Conservation (phyloP, 345 rosid genomes). For the Syzygium aromaticum region DNA sequence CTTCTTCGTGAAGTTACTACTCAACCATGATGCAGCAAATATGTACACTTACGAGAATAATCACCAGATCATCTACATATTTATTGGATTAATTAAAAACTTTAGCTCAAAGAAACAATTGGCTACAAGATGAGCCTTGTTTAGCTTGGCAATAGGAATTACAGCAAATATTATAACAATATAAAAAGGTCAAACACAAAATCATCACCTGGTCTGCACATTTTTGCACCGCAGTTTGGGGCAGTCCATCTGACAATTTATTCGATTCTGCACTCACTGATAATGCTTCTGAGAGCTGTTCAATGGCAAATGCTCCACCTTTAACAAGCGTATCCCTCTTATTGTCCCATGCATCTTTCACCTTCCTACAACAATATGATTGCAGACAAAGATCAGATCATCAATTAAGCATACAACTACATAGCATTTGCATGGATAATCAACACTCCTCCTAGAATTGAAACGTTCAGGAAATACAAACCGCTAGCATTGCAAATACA, state of each 20-base stretch:
- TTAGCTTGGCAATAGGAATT: neutral
- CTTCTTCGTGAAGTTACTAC: neutral
- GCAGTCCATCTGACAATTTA: constrained; percentile 56
- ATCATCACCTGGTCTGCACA: constrained; percentile 78
- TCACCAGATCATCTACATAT: neutral
- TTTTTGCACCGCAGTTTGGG: constrained; percentile 35
- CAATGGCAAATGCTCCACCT: constrained; percentile 77
- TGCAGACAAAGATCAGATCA: neutral
- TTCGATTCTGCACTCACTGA: constrained; percentile 50
- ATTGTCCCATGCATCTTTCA: constrained; percentile 72
- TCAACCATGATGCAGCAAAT: neutral
- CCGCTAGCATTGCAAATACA: neutral
- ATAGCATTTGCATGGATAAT: neutral
- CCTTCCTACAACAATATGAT: constrained; percentile 35
- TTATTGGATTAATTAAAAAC: neutral
- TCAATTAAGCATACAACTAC: neutral
- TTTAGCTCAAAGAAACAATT: neutral
- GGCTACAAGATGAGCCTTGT: neutral
- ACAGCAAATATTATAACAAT: neutral
- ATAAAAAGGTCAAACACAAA: neutral
- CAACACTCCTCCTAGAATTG: neutral
- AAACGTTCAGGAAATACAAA: neutral
- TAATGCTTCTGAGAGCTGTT: constrained; percentile 81
- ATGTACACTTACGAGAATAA: neutral
- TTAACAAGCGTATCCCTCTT: constrained; percentile 62